Evolutionary conservation across 2,329 filamentous ascomycete species (phyloP).

Genomic region (Polytolypa hystricis): DNA sequence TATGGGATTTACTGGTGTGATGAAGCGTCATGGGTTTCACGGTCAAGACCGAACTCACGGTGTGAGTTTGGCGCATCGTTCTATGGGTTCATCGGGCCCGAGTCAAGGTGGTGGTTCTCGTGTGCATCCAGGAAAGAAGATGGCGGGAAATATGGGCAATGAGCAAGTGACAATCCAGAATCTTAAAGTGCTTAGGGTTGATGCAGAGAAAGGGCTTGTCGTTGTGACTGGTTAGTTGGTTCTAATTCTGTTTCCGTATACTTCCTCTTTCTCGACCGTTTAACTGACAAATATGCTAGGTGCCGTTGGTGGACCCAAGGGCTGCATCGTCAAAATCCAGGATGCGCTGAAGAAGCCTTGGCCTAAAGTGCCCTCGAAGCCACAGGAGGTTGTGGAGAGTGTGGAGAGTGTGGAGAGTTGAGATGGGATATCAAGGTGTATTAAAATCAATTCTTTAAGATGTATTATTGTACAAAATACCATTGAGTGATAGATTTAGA

Average conservation of each 20-base stretch:
- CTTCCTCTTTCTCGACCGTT: background rate
- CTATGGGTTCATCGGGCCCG: constrained; percentile 79
- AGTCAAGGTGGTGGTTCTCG: constrained; percentile 86
- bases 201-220: constrained; percentile 75
- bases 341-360: constrained; percentile 84
- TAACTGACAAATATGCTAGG: constrained; percentile 28
- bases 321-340: constrained; percentile 70
- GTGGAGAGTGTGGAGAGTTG: no score
- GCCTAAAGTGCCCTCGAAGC: constrained; percentile 50
- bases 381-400: no score
- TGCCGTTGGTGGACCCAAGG: constrained; percentile 77
- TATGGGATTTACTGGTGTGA: constrained; percentile 91
- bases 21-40: constrained; percentile 87
- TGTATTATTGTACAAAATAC: constrained; percentile 32
- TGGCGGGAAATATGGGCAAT: constrained; percentile 92
- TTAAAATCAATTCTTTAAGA: constrained; percentile 12
- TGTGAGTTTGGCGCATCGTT: constrained; percentile 87
- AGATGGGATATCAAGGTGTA: background rate
- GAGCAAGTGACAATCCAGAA: constrained; percentile 85
- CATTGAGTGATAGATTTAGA: background rate
- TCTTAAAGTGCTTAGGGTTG: constrained; percentile 76
- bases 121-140: constrained; percentile 92
- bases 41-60: constrained; percentile 90
- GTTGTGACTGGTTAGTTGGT: constrained; percentile 61
- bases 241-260: background rate